Evolutionary conservation across 2,329 filamentous ascomycete species (phyloP).

Genomic region (Colletotrichum plurivorum): DNA sequence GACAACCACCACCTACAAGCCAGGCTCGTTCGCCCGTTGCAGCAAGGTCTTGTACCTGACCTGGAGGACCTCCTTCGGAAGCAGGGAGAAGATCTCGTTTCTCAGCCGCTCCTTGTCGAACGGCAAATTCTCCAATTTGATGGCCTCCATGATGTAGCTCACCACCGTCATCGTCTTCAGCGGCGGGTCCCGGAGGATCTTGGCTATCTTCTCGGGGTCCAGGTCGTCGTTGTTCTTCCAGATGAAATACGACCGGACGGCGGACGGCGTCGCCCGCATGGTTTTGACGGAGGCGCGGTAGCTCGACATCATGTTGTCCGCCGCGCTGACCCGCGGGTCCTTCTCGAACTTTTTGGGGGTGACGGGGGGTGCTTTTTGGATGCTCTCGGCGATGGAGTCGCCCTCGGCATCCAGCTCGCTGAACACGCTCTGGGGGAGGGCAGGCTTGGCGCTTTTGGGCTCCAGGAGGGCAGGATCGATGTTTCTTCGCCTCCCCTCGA

Average conservation of each 20-base stretch:
- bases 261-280: conserved; percentile 46
- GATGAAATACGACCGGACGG: conserved; percentile 73
- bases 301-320: conserved; percentile 54
- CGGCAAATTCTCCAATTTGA: conserved; percentile 65
- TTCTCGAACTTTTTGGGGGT: conserved; percentile 41
- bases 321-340: conserved; percentile 60
- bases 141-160: conserved; percentile 70
- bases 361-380: conserved; percentile 32
- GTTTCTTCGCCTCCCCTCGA: conserved; percentile 77
- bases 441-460: conserved; percentile 77
- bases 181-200: conserved; percentile 72
- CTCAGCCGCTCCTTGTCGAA: conserved; percentile 62
- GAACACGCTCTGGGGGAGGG: conserved; percentile 63
- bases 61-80: conserved; percentile 45
- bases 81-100: conserved; percentile 57
- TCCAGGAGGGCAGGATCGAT: conserved; percentile 79
- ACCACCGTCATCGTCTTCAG: conserved; percentile 69
- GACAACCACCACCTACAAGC: not conserved
- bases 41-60: conserved; percentile 49
- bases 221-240: conserved; percentile 71
- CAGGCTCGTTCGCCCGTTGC: not conserved
- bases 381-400: conserved; percentile 32
- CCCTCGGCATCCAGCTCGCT: conserved; percentile 44
- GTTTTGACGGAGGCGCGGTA: conserved; percentile 52
- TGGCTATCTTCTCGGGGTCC: conserved; percentile 63